Base-by-base conservation (phyloP, 768 basidiomycete species). In the Phanerochaete carnosa region DNA sequence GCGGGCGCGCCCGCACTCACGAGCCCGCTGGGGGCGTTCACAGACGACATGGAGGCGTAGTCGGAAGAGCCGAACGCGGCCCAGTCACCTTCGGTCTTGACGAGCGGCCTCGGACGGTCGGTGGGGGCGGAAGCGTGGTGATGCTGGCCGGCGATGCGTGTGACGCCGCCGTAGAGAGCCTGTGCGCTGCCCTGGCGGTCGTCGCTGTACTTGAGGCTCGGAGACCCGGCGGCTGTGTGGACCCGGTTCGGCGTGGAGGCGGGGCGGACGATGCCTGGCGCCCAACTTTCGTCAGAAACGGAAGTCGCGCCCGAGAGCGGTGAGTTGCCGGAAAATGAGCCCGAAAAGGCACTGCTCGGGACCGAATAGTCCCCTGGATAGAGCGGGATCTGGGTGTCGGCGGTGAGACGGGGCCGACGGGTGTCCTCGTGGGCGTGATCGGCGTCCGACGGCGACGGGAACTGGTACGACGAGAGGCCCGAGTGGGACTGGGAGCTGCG, bases 131-230 rank as follows among this genome's bases (percentile, higher is more conserved):
- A 25, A n/a, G 39, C 39, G 56, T 45, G 56, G 61, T 45, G 57
- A n/a, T 82, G 81, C 72, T 88, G 88, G 65, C 82, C 85, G 70
- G 87, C 82, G 67, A 89, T 88, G 72, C 89, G 89, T 71, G 84
- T 80, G 70, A 87, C 79, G 72, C 80, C 84, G 71, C 80, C 77
- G 72, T 80, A 89, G 80, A 89, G 83, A 59, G 82, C 83, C 73
- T 80, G 78, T 65, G 87, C 86, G n/a, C n/a, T n/a, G 78, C 88
- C 87, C 73, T 87, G 85, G 69, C 87, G 71, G 69, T 74, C 74
- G 71, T 89, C 88, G 76, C 89, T 87, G 78, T 90, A 89, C 70
- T 88, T 89, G 66, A 83, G 76, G 47, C 50, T 47, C n/a, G 62
- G 62, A 26, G 57, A 55, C 61, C 76, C 75, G 63, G 80, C 76